A percentile compares a stretch with the other conserved stretches of the same genome.
Conservation (phyloP, 805 yeast species). For the Cyberlindnera mycetangii region DNA sequence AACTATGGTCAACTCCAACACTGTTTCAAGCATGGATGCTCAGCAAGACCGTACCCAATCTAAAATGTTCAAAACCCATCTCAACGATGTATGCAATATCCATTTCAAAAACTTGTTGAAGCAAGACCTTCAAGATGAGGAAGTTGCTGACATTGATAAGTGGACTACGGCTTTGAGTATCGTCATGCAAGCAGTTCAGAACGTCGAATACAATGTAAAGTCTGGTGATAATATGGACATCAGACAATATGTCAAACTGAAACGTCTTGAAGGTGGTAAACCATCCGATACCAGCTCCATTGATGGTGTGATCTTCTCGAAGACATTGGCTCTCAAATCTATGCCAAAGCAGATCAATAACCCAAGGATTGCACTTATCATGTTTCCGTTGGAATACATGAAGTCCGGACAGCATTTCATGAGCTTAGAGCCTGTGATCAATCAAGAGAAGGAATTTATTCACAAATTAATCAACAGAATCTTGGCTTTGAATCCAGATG, state of each 20-base stretch:
- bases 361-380: conserved; percentile 78
- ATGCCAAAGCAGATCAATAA: conserved; percentile 65
- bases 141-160: conserved; percentile 41
- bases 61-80: conserved; percentile 21
- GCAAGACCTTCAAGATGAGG: conserved; percentile 64
- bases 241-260: conserved; percentile 84
- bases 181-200: conserved; percentile 52
- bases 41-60: conserved; percentile 1
- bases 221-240: conserved; percentile 78
- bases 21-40: background rate
- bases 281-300: conserved; percentile 58
- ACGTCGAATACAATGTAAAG: conserved; percentile 55
- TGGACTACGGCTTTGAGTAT: conserved; percentile 60
- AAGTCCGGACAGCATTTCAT: conserved; percentile 75
- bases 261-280: conserved; percentile 75
- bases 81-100: conserved; percentile 34
- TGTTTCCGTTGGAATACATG: conserved; percentile 86
- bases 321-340: conserved; percentile 69
- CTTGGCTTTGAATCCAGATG: conserved; percentile 69
- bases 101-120: conserved; percentile 50
- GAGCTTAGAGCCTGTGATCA: conserved; percentile 77
- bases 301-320: conserved; percentile 83
- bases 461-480: conserved; percentile 79
- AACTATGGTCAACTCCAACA: background rate
- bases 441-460: conserved; percentile 85